Evolutionary conservation across 1,284 basidiomycete species (phyloP), one percentile per base, ranked within the genome.

Genomic region (Ustilago shanxiensis): DNA sequence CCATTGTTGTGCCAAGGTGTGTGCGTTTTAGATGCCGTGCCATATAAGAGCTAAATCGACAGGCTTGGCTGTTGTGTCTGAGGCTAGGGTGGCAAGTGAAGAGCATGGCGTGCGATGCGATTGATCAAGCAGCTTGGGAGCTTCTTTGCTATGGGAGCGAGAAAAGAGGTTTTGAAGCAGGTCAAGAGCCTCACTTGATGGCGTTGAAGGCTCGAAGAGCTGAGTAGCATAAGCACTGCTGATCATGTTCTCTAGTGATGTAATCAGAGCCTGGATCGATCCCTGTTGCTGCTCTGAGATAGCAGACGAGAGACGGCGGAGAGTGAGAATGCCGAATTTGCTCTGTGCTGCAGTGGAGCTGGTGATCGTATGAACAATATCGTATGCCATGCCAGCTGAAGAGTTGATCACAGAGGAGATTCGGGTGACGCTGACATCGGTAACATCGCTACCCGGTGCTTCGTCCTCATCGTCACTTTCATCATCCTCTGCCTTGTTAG

Each of bases 401-500:
- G 31, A 37, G 14, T 31, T 22, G 10, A 63, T 29, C 24, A 54
- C 20, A 44, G 47, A 18, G 26, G 20, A 20, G 20, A 26, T 13
- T 1, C 20, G 67, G 16, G 28, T 45, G 52, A 65, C 50, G 45
- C 8, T 8, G 11, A 60, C 62, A 41, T 66, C 60, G n/a, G 50
- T 35, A 0, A 67, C 64, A 24, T 78, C 72, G 41, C 28, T 20
- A 10, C 63, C 70, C 33, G 35, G 35, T 5, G 33, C 4, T 26
- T 52, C 58, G 29, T 72, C 78, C 9, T 81, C 79, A 53, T 74
- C 74, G 39, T 77, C 77, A 28, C 67, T 75, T 14, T 60, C 67
- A 7, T 67, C 57, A 4, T 35, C 58, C 6, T 61, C 39, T 18
- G 20, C 53, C 16, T 44, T n/a, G 9, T 31, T 39, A 2, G 11